Evolutionary conservation across 139 green algal genomes (phyloP).

Genomic region (Chlorella sp.): DNA sequence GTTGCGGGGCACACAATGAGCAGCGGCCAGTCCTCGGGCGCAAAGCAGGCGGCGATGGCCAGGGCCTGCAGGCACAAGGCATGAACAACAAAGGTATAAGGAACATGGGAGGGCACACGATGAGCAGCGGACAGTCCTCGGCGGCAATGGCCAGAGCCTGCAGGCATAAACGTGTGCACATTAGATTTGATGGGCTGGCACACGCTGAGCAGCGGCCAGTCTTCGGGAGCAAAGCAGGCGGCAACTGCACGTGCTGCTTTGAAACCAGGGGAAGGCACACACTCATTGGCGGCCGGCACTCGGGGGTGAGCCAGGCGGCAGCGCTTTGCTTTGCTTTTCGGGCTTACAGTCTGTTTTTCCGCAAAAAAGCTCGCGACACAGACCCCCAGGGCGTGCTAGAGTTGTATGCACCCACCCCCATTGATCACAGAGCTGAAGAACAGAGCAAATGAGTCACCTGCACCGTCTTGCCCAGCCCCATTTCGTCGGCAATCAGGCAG

Average conservation of each 20-base stretch:
- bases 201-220: constrained; percentile 83
- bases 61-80: constrained; percentile 65
- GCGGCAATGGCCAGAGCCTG: constrained; percentile 42
- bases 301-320: too few species aligned
- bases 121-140: constrained; percentile 69
- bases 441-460: constrained; percentile 49
- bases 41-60: constrained; percentile 68
- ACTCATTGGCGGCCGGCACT: too few species aligned
- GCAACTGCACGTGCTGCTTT: constrained; percentile 35
- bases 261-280: neutral
- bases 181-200: constrained; percentile 68
- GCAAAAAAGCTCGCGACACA: too few species aligned
- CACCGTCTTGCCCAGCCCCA: constrained; percentile 79
- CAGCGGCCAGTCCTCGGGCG: constrained; percentile 75
- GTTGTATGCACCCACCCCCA: too few species aligned
- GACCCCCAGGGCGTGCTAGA: too few species aligned
- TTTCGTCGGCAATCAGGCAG: constrained; percentile 59
- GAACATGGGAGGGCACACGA: neutral
- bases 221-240: constrained; percentile 70
- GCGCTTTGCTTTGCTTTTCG: too few species aligned
- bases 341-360: too few species aligned
- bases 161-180: neutral
- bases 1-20: constrained; percentile 83
- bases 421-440: constrained; percentile 56
- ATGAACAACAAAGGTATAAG: constrained; percentile 35